These are phyloP conservation scores for Balamuthia mandrillaris DNA, from an alignment of 208 protist genomes.

Conservation along the genomic window DNA sequence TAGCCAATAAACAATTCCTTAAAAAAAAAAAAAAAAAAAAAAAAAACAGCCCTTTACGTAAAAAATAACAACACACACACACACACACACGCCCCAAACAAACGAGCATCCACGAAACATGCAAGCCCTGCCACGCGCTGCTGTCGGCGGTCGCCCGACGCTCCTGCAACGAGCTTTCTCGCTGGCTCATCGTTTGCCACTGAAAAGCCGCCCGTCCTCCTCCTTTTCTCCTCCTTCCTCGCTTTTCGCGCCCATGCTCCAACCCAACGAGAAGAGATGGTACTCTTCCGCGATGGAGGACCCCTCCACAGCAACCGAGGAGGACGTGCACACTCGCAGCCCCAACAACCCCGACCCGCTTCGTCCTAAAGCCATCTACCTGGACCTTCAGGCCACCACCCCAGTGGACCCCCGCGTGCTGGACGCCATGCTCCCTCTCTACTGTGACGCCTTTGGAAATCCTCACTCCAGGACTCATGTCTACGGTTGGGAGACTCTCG, in stretches of 20 bases:
- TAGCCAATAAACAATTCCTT: too few species aligned
- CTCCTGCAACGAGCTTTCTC: too few species aligned
- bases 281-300: neutral
- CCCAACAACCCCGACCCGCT: neutral
- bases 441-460: slow-evolving; percentile 96
- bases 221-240: neutral
- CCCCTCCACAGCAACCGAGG: neutral
- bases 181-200: neutral
- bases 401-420: slow-evolving; percentile 95
- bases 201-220: neutral
- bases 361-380: slow-evolving; percentile 83
- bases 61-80: too few species aligned
- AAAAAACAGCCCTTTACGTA: too few species aligned
- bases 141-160: too few species aligned
- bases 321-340: neutral
- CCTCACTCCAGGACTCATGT: slow-evolving; percentile 95
- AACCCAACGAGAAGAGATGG: neutral
- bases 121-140: too few species aligned
- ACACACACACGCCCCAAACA: too few species aligned
- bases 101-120: too few species aligned
- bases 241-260: neutral
- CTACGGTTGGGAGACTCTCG: slow-evolving; percentile 93
- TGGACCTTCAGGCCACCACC: slow-evolving; percentile 93
- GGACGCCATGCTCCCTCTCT: slow-evolving; percentile 96
- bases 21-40: too few species aligned